Evolutionary conservation across 345 rosid genomes (phyloP).

Genomic region (Rhodomyrtus tomentosa): DNA sequence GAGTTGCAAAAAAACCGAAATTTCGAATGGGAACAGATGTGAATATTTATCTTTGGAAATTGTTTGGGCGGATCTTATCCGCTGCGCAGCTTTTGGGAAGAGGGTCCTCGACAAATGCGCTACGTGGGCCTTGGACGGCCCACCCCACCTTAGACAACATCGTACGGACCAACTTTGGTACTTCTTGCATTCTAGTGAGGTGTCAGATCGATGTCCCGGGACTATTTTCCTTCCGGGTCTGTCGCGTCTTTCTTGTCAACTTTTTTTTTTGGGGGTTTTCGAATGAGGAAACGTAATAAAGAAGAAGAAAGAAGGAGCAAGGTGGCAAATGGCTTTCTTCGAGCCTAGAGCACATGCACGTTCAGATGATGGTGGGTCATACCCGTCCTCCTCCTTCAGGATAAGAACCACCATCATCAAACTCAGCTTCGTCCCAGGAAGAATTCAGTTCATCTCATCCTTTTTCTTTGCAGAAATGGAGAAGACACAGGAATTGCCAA

Average conservation of each 20-base stretch:
- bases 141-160: slow-evolving; percentile 1
- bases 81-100: not conserved
- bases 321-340: slow-evolving; percentile 15
- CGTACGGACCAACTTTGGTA: slow-evolving; percentile 6
- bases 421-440: not conserved
- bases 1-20: too few species aligned
- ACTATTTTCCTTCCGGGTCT: not conserved
- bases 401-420: not conserved
- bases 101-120: not conserved
- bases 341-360: slow-evolving; percentile 42
- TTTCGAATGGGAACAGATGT: not conserved
- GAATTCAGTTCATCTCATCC: not conserved
- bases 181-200: not conserved
- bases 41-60: not conserved
- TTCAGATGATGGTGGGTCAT: slow-evolving; percentile 17
- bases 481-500: not conserved
- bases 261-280: not conserved
- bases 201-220: not conserved
- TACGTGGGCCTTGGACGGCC: not conserved
- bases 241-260: not conserved
- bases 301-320: not conserved
- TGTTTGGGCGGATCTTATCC: not conserved
- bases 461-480: not conserved
- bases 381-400: not conserved
- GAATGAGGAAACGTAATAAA: not conserved